phyloP scores from a whole-genome alignment of 2,329 filamentous ascomycete species.

The Beauveria brongniartii region DNA sequence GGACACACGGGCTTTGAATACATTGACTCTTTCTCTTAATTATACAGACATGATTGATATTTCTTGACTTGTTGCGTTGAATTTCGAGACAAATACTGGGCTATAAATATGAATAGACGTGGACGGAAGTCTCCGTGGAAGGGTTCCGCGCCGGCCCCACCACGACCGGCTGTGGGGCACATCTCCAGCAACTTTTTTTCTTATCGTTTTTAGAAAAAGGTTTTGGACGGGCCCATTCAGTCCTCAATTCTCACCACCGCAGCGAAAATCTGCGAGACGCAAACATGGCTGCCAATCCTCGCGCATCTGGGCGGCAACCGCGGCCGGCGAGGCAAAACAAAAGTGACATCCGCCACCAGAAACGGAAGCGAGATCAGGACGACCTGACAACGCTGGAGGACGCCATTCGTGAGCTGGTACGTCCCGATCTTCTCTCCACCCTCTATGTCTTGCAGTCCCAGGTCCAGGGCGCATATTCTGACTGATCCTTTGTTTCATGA shows the following conservation, averaged over 20 bases:
- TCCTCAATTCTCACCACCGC: not conserved
- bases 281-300: slow-evolving; percentile 10
- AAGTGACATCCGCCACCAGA: slow-evolving; percentile 27
- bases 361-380: slow-evolving; percentile 31
- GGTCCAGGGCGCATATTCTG: not conserved
- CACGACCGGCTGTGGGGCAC: slow-evolving; percentile 1
- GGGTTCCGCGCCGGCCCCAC: slow-evolving; percentile 4
- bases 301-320: not conserved
- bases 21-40: not conserved
- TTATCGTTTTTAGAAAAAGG: slow-evolving; percentile 1
- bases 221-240: not conserved
- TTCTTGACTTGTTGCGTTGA: too few relatives aligned
- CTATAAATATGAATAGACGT: not conserved
- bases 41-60: too few relatives aligned
- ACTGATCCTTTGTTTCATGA: not conserved
- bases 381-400: slow-evolving; percentile 26
- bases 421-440: not conserved
- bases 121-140: not conserved
- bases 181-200: slow-evolving; percentile 10
- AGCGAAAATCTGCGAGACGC: not conserved
- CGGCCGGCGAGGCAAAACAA: slow-evolving; percentile 20
- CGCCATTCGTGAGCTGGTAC: slow-evolving; percentile 27
- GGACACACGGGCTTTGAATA: not conserved
- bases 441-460: too few relatives aligned
- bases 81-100: not conserved